These are phyloP conservation scores for Chimonanthus salicifolius DNA, from an alignment of 164 flowering plant genomes.

Conservation along the genomic window DNA sequence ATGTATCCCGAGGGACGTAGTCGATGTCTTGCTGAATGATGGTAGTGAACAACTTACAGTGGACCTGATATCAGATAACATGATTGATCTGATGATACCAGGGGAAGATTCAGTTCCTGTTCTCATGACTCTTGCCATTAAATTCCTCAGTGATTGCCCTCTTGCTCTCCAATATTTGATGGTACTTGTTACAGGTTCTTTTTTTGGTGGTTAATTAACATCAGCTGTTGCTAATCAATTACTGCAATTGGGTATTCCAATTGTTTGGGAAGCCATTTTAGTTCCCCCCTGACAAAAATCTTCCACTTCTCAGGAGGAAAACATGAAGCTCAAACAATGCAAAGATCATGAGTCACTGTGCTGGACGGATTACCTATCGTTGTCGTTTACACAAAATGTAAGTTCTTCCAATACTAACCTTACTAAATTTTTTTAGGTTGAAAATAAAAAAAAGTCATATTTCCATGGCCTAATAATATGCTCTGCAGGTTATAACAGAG, in stretches of 20 bases:
- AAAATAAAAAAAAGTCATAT: neutral
- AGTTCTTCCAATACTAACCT: constrained; percentile 16
- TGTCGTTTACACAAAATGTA: constrained; percentile 80
- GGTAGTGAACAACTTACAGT: constrained; percentile 47
- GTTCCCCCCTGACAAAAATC: too few species aligned
- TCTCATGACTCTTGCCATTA: constrained; percentile 79
- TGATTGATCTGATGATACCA: constrained; percentile 95
- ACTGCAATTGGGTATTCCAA: too few species aligned
- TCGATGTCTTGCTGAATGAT: constrained; percentile 64
- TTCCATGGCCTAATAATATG: neutral
- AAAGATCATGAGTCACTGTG: constrained; percentile 46
- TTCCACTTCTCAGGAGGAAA: constrained; percentile 63
- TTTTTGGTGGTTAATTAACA: too few species aligned
- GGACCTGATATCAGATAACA: constrained; percentile 70
- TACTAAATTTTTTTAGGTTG: too few species aligned
- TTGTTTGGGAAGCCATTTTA: too few species aligned
- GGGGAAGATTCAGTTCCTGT: constrained; percentile 95
- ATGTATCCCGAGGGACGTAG: constrained; percentile 45
- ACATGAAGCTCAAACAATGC: constrained; percentile 51
- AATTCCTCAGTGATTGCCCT: constrained; percentile 82
- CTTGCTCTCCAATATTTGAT: constrained; percentile 58
- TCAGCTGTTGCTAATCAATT: too few species aligned
- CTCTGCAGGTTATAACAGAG: constrained; percentile 85
- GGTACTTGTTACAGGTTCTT: constrained; percentile 26
- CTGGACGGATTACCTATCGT: constrained; percentile 67